Evolutionary conservation across 2,329 filamentous ascomycete species (phyloP).

Genomic region (Ophiostoma fasciatum): DNA sequence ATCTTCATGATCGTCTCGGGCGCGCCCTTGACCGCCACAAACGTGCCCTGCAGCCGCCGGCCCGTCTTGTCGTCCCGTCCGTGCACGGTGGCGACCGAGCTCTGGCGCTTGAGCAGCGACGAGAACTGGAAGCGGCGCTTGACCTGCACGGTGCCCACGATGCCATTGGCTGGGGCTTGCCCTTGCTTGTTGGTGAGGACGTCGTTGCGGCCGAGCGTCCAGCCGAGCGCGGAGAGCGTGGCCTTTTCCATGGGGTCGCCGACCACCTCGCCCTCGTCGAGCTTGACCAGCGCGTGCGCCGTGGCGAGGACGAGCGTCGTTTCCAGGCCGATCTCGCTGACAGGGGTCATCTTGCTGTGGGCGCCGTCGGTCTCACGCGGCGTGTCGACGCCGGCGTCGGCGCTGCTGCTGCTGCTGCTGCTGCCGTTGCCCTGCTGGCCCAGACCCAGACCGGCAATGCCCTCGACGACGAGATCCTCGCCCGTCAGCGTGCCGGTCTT

Average conservation of each 20-base stretch:
- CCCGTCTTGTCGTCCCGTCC: slow-evolving; percentile 57
- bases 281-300: slow-evolving; percentile 85
- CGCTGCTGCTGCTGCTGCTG: neutral
- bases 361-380: slow-evolving; percentile 63
- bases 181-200: slow-evolving; percentile 54
- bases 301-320: slow-evolving; percentile 90
- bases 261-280: slow-evolving; percentile 93
- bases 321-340: slow-evolving; percentile 56
- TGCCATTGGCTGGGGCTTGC: slow-evolving; percentile 30
- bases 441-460: slow-evolving; percentile 77
- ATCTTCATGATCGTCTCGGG: slow-evolving; percentile 95
- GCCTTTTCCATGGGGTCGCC: slow-evolving; percentile 99
- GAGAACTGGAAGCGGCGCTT: slow-evolving; percentile 98
- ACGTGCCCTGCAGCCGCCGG: slow-evolving; percentile 68
- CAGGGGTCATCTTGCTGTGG: slow-evolving; percentile 61
- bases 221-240: slow-evolving; percentile 75
- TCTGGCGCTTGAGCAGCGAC: slow-evolving; percentile 88
- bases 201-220: slow-evolving; percentile 85
- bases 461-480: slow-evolving; percentile 92
- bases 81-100: slow-evolving; percentile 74
- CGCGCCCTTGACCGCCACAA: slow-evolving; percentile 91
- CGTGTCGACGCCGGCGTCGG: slow-evolving; percentile 40
- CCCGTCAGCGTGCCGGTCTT: slow-evolving; percentile 96
- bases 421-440: too few species aligned
- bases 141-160: slow-evolving; percentile 72